These are phyloP conservation scores for Adansonia grandidieri DNA, from an alignment of 441 rosid genomes.

Conservation along the genomic window DNA sequence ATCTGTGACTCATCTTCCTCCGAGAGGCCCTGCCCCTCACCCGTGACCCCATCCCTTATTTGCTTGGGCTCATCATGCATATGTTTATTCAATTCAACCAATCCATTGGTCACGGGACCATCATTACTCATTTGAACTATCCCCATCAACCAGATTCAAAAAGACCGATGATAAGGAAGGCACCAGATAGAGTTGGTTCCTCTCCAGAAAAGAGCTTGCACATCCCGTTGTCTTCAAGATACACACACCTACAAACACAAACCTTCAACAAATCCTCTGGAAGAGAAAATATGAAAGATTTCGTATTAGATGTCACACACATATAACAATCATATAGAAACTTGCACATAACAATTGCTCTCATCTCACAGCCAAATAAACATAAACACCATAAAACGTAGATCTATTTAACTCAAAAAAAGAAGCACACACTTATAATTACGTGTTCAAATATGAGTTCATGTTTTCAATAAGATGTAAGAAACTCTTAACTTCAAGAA, in stretches of 20 bases:
- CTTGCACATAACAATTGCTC: background rate
- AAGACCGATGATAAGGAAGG: conserved; percentile 27
- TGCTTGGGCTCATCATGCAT: conserved; percentile 32
- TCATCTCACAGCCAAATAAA: background rate
- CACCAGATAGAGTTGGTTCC: conserved; percentile 21
- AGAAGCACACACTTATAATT: background rate
- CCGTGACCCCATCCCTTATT: conserved; percentile 38
- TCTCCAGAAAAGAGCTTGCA: conserved; percentile 34
- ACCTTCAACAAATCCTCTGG: conserved; percentile 25
- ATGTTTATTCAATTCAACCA: conserved; percentile 32
- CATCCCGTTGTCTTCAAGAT: conserved; percentile 33
- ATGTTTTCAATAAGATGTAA: no score
- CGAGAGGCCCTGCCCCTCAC: conserved; percentile 43
- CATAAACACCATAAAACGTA: background rate
- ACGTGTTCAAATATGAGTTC: background rate
- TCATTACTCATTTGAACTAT: conserved; percentile 33
- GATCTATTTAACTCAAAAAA: background rate
- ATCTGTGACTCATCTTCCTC: conserved; percentile 42
- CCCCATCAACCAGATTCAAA: conserved; percentile 47
- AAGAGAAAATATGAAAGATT: background rate
- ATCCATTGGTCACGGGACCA: conserved; percentile 30
- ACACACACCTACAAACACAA: conserved; percentile 13
- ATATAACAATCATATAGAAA: background rate
- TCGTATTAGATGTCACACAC: background rate
- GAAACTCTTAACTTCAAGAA: no score